Evolutionary conservation across 1,284 basidiomycete genomes (phyloP).

Genomic region (Microbotryum lychnidis-dioicae): DNA sequence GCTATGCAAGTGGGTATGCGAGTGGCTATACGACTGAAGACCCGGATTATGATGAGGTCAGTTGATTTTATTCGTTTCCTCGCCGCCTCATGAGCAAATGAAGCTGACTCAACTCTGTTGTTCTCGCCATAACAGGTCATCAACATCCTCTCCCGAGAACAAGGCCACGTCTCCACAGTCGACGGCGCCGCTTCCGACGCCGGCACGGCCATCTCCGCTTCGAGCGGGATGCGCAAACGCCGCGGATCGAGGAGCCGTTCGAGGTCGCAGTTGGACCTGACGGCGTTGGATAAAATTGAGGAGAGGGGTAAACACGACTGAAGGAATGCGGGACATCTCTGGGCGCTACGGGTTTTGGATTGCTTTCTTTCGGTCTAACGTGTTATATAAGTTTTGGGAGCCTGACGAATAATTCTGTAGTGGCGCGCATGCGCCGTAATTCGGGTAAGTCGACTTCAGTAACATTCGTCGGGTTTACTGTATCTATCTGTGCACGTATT

Average conservation of each 20-base stretch:
- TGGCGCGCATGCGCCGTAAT: too few relatives aligned
- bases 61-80: slow-evolving; percentile 3
- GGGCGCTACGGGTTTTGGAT: too few relatives aligned
- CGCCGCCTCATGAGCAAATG: neutral
- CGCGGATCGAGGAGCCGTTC: slow-evolving; percentile 16
- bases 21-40: slow-evolving; percentile 42
- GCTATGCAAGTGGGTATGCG: slow-evolving; percentile 41
- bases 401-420: too few relatives aligned
- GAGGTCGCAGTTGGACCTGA: slow-evolving; percentile 18
- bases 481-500: too few relatives aligned
- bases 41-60: slow-evolving; percentile 47
- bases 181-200: neutral
- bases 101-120: neutral
- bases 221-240: slow-evolving; percentile 4
- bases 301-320: too few relatives aligned
- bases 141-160: slow-evolving; percentile 28
- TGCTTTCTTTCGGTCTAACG: too few relatives aligned
- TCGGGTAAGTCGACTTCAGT: too few relatives aligned
- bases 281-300: neutral
- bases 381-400: too few relatives aligned
- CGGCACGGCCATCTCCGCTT: slow-evolving; percentile 3
- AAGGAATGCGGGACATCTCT: too few relatives aligned
- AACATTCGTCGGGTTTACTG: too few relatives aligned
- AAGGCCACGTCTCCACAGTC: slow-evolving; percentile 1
- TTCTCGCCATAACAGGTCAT: slow-evolving; percentile 10